These are phyloP conservation scores for Endocladia muricata DNA, from an alignment of 31 red algal genomes.

Conservation along the genomic window DNA sequence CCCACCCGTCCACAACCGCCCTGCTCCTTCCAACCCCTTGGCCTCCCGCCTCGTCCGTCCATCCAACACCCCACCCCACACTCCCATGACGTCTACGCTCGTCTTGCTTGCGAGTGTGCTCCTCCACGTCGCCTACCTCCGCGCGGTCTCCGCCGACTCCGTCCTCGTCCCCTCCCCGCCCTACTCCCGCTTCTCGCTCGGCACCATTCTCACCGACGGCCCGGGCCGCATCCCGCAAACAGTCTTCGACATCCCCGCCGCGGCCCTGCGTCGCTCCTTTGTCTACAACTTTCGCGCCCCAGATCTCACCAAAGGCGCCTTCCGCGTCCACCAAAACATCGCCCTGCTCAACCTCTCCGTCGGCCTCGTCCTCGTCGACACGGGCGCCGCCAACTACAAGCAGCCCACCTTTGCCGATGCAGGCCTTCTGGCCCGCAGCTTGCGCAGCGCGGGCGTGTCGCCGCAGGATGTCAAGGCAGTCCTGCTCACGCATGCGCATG, in stretches of 20 bases:
- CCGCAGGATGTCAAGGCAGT: background rate
- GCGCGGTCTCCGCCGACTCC: too few species aligned
- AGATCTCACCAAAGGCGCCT: slow-evolving; percentile 6
- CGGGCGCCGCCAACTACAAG: background rate
- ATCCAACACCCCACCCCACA: too few species aligned
- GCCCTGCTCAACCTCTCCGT: slow-evolving; percentile 18
- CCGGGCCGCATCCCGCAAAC: background rate
- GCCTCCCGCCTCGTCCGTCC: too few species aligned
- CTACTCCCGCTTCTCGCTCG: too few species aligned
- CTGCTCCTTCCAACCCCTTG: too few species aligned
- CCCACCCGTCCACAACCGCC: too few species aligned
- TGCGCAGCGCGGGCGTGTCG: background rate
- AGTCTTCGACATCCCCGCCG: slow-evolving; percentile 29
- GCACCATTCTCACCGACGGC: slow-evolving; percentile 23
- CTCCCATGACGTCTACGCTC: too few species aligned
- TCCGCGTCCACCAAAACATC: slow-evolving; percentile 32
- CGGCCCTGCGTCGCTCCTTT: slow-evolving; percentile 13
- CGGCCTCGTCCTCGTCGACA: slow-evolving; percentile 7
- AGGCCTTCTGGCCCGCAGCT: background rate
- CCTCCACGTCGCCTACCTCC: too few species aligned
- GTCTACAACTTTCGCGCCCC: too few species aligned
- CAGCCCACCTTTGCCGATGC: background rate
- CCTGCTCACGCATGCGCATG: slow-evolving; percentile 1
- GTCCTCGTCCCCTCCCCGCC: too few species aligned
- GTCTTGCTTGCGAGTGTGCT: too few species aligned